Evolutionary conservation across 768 basidiomycete genomes (phyloP).

Genomic region (Podaxis mareebaensis): DNA sequence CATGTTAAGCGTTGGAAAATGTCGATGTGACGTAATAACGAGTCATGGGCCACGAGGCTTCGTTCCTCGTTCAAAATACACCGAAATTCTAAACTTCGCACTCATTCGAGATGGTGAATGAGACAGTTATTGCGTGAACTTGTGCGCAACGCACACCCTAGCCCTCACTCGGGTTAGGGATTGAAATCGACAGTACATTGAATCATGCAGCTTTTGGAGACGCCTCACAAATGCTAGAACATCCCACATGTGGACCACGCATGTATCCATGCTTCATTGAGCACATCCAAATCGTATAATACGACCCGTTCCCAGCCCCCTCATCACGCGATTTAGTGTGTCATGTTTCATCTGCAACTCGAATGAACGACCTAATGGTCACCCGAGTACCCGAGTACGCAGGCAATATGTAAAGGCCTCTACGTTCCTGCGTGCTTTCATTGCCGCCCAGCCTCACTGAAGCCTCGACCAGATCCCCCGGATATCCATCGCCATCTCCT

Average conservation of each 20-base stretch:
- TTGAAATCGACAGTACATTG: background rate
- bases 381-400: background rate
- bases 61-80: too few relatives aligned
- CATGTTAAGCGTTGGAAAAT: too few relatives aligned
- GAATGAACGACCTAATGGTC: background rate
- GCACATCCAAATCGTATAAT: background rate
- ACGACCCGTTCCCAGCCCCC: background rate
- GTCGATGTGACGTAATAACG: too few relatives aligned
- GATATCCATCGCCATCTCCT: constrained; percentile 35
- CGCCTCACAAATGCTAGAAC: background rate
- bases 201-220: background rate
- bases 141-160: too few relatives aligned
- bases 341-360: background rate
- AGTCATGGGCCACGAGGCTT: too few relatives aligned
- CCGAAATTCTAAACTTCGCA: too few relatives aligned
- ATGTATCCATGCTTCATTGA: background rate
- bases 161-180: too few relatives aligned
- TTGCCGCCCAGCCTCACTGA: background rate
- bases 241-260: background rate
- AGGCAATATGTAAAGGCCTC: background rate
- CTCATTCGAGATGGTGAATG: too few relatives aligned
- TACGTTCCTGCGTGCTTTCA: background rate
- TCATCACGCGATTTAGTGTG: background rate
- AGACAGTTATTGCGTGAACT: too few relatives aligned
- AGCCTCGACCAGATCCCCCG: constrained; percentile 3